Evolutionary conservation across 2,329 filamentous ascomycete genomes (phyloP).

Genomic region (Alternaria triticina): DNA sequence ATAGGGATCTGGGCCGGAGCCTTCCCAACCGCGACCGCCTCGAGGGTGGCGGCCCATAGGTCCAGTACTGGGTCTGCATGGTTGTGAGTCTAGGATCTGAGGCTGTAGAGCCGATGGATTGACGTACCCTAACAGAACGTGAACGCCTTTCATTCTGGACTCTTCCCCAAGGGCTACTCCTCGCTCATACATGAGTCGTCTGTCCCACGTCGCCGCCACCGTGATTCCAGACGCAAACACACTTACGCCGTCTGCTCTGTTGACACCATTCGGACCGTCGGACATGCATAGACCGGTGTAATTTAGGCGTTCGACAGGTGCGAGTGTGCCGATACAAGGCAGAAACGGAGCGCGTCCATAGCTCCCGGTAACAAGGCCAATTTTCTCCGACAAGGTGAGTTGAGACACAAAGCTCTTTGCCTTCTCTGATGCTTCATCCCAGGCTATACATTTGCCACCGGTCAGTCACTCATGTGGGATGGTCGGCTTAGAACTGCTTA

Average conservation of each 20-base stretch:
- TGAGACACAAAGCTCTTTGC: background rate
- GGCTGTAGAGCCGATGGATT: background rate
- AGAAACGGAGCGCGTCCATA: background rate
- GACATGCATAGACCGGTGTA: constrained; percentile 51
- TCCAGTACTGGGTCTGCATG: constrained; percentile 53
- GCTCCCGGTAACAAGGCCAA: background rate
- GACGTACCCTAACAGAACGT: constrained; percentile 50
- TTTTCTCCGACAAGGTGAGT: background rate
- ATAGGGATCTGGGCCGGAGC: constrained; percentile 50
- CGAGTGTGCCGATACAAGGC: constrained; percentile 46
- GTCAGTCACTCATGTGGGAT: background rate
- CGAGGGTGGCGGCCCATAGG: constrained; percentile 49
- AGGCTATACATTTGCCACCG: background rate
- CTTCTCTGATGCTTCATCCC: background rate
- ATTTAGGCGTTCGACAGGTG: constrained; percentile 45
- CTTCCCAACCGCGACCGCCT: constrained; percentile 55
- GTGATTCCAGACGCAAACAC: constrained; percentile 48
- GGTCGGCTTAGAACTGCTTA: background rate
- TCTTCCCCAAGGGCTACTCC: constrained; percentile 41
- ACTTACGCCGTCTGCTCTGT: constrained; percentile 37
- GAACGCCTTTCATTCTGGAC: constrained; percentile 43
- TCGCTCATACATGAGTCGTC: constrained; percentile 40
- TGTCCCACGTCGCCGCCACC: constrained; percentile 52
- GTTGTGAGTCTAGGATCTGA: background rate
- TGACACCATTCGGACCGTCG: constrained; percentile 47